A percentile compares a stretch with the other conserved stretches of the same genome.
phyloP scores from a whole-genome alignment of 192 early-diverging fungal genomes.

The Coemansia sp. region DNA sequence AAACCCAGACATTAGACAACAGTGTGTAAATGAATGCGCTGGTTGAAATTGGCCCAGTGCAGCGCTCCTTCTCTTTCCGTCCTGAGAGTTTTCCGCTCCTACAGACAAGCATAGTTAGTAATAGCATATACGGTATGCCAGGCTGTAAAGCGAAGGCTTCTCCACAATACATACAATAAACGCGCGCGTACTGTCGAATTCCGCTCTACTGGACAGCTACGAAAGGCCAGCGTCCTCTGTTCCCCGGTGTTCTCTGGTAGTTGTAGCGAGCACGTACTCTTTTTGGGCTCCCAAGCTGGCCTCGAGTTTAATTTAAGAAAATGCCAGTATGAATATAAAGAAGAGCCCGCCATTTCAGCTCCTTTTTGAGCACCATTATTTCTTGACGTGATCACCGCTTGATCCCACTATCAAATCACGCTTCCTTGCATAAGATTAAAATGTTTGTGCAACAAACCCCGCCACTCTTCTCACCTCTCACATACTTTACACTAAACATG shows the following conservation, averaged over 20 bases:
- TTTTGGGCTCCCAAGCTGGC: neutral
- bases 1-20: constrained; percentile 10
- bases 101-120: neutral
- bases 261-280: too few relatives aligned
- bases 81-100: neutral
- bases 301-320: too few relatives aligned
- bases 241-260: too few relatives aligned
- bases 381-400: too few relatives aligned
- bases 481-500: constrained; percentile 8
- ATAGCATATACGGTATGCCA: neutral
- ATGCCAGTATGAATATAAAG: neutral
- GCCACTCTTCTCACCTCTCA: too few relatives aligned
- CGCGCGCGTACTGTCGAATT: neutral
- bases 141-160: neutral
- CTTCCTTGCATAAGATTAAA: too few relatives aligned
- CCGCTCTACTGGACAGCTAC: neutral
- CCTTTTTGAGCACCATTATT: too few relatives aligned
- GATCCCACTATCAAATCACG: too few relatives aligned
- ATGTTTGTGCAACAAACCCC: too few relatives aligned
- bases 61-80: neutral
- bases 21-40: neutral
- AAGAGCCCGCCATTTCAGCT: neutral
- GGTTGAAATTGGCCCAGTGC: neutral
- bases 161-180: neutral
- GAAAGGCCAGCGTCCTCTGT: too few relatives aligned